Evolutionary conservation across 192 early-diverging fungal genomes (phyloP), one percentile per base, ranked within the genome.

Genomic region (Backusella circina): DNA sequence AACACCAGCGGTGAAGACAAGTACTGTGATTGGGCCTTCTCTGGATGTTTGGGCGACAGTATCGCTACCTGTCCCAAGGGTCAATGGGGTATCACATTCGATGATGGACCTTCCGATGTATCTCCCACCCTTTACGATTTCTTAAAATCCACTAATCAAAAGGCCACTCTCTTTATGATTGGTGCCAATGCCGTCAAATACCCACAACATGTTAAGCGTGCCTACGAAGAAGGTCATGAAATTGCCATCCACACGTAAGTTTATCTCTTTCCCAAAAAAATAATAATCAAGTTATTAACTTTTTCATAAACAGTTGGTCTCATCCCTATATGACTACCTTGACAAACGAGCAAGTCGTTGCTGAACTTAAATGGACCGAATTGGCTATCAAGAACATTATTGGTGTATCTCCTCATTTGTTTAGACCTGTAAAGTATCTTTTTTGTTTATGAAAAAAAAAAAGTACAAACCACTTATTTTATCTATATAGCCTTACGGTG

Each of bases 291-390:
- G n/a, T n/a, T n/a, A n/a, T n/a, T n/a, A n/a, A n/a, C n/a, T n/a
- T n/a, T n/a, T n/a, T n/a, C n/a, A n/a, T 21, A 16, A 47, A 47
- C n/a, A 47, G 44, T 47, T 87, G 82, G 83, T 84, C 90, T 12
- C 92, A 93, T 68, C 74, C 81, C 30, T 84, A 82, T 15, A 69
- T 87, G 4, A 91, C 91, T 54, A 77, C 86, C 3, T 74, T 89
- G 61, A 88, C 89, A 9, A 92, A 91, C 36, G 90, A 88, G 61
- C 87, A 89, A 65, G 86, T 94, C 36, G 81, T 93, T 65, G 87
- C 88, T 67, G 91, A 94, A 80, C 73, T 94, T 28, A 84, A 88
- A 57, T 93, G 90, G 88, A 92, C 89, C 18, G 88, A 88, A 71
- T 79, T 80, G 67, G 85, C 84, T 47, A 89, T 90, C 72, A 80